Evolutionary conservation across 2,329 filamentous ascomycete species (phyloP).

Genomic region (Colletotrichum echinochloae): DNA sequence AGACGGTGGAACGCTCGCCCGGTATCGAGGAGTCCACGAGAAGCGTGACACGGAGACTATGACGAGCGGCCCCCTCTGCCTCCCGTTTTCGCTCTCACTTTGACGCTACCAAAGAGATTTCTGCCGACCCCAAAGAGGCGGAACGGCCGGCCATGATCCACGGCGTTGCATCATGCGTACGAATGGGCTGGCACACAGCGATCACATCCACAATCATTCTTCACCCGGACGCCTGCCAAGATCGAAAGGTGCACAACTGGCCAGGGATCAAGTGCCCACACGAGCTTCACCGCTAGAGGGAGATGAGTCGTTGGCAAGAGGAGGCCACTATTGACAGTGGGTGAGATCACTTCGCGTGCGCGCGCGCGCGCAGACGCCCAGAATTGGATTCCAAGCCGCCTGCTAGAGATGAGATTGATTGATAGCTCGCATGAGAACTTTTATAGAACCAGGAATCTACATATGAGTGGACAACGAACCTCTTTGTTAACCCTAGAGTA

Average conservation of each 20-base stretch:
- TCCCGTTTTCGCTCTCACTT: slow-evolving; percentile 6
- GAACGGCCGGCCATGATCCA: slow-evolving; percentile 31
- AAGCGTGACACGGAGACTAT: not conserved
- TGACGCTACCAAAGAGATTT: not conserved
- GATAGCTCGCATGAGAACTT: not conserved
- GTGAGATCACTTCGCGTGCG: not conserved
- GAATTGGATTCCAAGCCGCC: slow-evolving; percentile 3
- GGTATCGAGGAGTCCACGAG: slow-evolving; percentile 7
- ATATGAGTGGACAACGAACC: too few relatives aligned
- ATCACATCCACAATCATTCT: not conserved
- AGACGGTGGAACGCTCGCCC: not conserved
- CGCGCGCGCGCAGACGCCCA: too few relatives aligned
- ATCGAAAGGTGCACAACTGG: not conserved
- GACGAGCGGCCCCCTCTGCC: not conserved
- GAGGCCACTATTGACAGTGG: slow-evolving; percentile 13
- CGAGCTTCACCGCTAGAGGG: slow-evolving; percentile 17
- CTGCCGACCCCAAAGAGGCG: slow-evolving; percentile 2
- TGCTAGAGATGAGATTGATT: slow-evolving; percentile 6
- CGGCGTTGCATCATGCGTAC: slow-evolving; percentile 11
- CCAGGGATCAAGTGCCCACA: slow-evolving; percentile 5
- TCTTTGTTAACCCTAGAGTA: too few relatives aligned
- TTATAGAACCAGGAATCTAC: too few relatives aligned
- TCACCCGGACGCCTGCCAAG: not conserved
- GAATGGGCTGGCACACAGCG: not conserved
- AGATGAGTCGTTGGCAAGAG: not conserved